Conservation (phyloP, 2,329 filamentous ascomycete species). For the Calonectria fujianensis region DNA sequence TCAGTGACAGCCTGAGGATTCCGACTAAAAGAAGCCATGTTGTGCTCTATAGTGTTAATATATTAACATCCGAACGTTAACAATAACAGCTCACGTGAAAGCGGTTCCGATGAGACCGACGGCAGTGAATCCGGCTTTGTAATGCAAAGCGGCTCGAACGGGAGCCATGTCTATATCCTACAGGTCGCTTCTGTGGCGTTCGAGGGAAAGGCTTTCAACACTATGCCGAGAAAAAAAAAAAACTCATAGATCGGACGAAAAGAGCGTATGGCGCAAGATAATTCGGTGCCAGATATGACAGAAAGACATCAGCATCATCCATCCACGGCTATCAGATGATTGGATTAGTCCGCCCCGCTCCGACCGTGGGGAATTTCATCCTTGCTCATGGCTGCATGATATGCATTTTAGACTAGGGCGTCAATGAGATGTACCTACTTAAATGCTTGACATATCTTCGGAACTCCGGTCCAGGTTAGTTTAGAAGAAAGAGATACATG, state of each 20-base stretch:
- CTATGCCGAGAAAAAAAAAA: not conserved
- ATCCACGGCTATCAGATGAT: constrained; percentile 16
- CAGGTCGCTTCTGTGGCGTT: not conserved
- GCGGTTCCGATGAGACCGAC: constrained; percentile 24
- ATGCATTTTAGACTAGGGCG: not conserved
- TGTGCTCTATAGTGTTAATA: constrained; percentile 28
- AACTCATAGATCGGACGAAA: not conserved
- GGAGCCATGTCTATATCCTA: not conserved
- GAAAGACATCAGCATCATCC: constrained; percentile 30
- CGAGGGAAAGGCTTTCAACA: no score
- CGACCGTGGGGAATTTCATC: constrained; percentile 15
- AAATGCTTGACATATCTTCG: not conserved
- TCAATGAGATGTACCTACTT: not conserved
- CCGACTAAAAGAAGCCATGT: constrained; percentile 32
- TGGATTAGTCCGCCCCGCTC: constrained; percentile 30
- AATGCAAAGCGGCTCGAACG: no score
- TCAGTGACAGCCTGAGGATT: constrained; percentile 39
- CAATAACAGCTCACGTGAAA: constrained; percentile 12
- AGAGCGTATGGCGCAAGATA: not conserved
- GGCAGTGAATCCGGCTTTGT: not conserved
- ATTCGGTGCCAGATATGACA: not conserved
- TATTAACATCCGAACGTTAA: no score
- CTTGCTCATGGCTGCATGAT: not conserved
- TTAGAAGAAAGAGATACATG: not conserved
- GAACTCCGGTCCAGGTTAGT: not conserved